Evolutionary conservation across 108 stramenopile species (phyloP).

Genomic region (Cyclostephanos invisitatus): DNA sequence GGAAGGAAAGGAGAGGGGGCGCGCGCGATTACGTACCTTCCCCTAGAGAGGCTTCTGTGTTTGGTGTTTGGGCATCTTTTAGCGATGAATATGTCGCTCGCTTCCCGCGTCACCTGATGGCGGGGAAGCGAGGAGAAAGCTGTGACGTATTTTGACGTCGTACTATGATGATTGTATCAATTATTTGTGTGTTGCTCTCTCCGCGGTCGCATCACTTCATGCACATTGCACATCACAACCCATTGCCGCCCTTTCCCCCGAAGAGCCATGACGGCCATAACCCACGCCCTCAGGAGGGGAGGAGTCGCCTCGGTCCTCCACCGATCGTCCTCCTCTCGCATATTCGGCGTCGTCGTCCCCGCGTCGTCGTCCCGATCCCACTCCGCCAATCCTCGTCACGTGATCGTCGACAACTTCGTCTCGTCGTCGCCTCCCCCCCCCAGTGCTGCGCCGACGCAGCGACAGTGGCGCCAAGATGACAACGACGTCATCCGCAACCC

Average conservation of each 20-base stretch:
- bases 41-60: no score
- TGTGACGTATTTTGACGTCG: no score
- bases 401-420: conserved; percentile 39
- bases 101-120: no score
- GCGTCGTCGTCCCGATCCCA: conserved; percentile 12
- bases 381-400: conserved; percentile 29
- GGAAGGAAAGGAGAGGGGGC: no score
- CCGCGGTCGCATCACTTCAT: neutral
- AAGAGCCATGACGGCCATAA: conserved; percentile 9
- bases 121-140: no score
- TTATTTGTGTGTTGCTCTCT: no score
- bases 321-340: conserved; percentile 6
- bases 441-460: neutral
- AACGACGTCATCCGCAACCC: conserved; percentile 42
- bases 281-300: conserved; percentile 6
- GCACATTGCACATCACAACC: no score
- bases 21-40: no score
- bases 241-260: neutral
- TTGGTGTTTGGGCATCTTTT: no score
- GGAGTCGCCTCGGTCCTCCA: neutral
- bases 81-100: no score
- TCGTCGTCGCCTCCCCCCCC: conserved; percentile 17
- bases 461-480: neutral
- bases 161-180: no score
- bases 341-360: neutral